These are phyloP conservation scores for Populus hybrid DNA, from an alignment of 441 rosid genomes.

Conservation along the genomic window DNA sequence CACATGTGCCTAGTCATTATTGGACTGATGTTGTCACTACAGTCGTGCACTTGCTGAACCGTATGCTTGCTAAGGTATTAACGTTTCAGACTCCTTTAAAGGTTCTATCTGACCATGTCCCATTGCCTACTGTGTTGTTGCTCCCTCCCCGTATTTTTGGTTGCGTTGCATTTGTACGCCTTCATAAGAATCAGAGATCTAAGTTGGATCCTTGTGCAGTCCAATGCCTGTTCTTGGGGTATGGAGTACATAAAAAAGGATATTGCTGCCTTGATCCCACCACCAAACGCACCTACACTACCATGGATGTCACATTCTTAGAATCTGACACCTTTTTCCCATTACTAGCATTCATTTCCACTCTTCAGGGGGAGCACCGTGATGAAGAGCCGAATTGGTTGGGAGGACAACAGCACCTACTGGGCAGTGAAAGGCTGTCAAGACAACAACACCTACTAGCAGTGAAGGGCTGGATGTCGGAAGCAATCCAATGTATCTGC, in stretches of 20 bases:
- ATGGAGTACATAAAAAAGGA: not conserved
- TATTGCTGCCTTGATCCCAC: not conserved
- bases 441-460: no score
- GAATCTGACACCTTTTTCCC: not conserved
- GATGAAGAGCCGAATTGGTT: not conserved
- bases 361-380: not conserved
- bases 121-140: not conserved
- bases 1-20: fast-evolving
- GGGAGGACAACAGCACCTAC: not conserved
- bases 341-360: not conserved
- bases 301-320: not conserved
- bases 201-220: not conserved
- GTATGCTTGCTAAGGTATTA: not conserved
- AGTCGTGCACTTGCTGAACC: not conserved
- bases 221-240: not conserved
- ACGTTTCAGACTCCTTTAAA: not conserved
- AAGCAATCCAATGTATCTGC: no score
- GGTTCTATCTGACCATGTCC: fast-evolving
- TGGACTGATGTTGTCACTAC: not conserved
- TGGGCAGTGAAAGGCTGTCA: no score
- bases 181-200: not conserved
- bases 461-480: no score
- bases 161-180: not conserved
- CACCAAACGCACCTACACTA: not conserved
- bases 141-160: not conserved